Evolutionary conservation across 2,329 filamentous ascomycete genomes (phyloP), one percentile per base, ranked within the genome.

Genomic region (Fusarium musae): DNA sequence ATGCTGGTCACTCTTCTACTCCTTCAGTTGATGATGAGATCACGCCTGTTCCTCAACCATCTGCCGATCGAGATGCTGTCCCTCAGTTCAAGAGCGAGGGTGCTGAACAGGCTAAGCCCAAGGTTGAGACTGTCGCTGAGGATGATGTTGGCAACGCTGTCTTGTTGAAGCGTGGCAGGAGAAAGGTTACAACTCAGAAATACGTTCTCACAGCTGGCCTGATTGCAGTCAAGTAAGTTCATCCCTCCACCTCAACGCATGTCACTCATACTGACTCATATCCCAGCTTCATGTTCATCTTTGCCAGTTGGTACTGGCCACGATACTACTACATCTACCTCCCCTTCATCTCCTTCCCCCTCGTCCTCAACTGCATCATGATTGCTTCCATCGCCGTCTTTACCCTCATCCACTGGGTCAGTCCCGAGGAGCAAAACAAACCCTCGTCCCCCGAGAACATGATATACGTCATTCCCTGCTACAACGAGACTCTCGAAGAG

Each of bases 21-120:
- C 52, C 52, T 52, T 52, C 49, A 0, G 2, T 26, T 5, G 28
- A 43, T 2, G 2, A 56, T 32, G 37, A 56, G 16, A 56, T 56
- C 15, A 23, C 52, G 1, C 52, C 37, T 43, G 11, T 32, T 15
- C 16, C 52, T 32, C 21, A 43, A 4, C 52, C 16, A 4, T 15
- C 15, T 1, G 52, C 0, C 2, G 37, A 43, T 6, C 28, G 37
- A 2, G 4, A 6, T 8, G 5, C 0, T 3, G 16, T 1, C 1
- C 11, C 26, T 9, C 8, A 21, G 37, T 4, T 23, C 8, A 43
- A 43, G 37, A 43, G 17, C 0, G 16, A 23, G 4, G 37, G 15
- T 43, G 21, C 5, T 9, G 53, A 57, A 5, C 12, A 32, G 5
- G n/a, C 28, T 3, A 17, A 34, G 28, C n/a, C 53, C 11, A 34